A percentile compares a stretch with the other conserved stretches of the same genome.
phyloP scores from a whole-genome alignment of 2,329 filamentous ascomycete species.

The Tetracladium maxilliforme region DNA sequence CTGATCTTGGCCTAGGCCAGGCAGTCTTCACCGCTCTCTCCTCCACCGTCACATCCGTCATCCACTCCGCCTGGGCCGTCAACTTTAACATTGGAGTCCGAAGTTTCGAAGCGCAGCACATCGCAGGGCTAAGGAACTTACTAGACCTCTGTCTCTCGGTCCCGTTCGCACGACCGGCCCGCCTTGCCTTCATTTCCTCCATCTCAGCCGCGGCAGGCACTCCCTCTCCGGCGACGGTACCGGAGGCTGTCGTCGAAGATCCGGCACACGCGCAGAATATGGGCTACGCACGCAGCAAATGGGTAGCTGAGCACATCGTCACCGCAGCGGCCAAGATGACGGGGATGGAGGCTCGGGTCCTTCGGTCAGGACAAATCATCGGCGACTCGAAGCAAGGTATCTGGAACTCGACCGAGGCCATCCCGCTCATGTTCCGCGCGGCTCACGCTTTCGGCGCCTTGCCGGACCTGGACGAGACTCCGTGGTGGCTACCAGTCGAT shows the following conservation, averaged over 20 bases:
- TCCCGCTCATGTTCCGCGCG: slow-evolving; percentile 33
- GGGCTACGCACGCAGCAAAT: slow-evolving; percentile 33
- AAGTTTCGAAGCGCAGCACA: slow-evolving; percentile 29
- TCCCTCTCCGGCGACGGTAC: slow-evolving; percentile 12
- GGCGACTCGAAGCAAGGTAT: slow-evolving; percentile 28
- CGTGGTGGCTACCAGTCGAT: slow-evolving; percentile 30
- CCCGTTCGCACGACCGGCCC: slow-evolving; percentile 11
- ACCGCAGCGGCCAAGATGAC: slow-evolving; percentile 15
- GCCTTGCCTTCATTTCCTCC: slow-evolving; percentile 21
- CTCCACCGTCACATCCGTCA: slow-evolving; percentile 22
- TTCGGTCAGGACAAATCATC: slow-evolving; percentile 34
- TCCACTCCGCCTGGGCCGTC: slow-evolving; percentile 37
- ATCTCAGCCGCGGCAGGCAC: slow-evolving; percentile 17
- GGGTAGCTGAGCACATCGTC: slow-evolving; percentile 29
- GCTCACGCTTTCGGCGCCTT: slow-evolving; percentile 25
- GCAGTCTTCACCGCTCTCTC: slow-evolving; percentile 13
- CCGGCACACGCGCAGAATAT: slow-evolving; percentile 24
- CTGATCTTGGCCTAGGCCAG: slow-evolving; percentile 21
- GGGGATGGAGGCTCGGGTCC: slow-evolving; percentile 17
- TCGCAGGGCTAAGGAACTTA: slow-evolving; percentile 28
- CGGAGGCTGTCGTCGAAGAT: slow-evolving; percentile 15
- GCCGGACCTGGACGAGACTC: slow-evolving; percentile 27
- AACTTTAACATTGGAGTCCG: slow-evolving; percentile 35
- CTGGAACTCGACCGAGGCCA: slow-evolving; percentile 36
- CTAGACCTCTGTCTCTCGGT: slow-evolving; percentile 21